A percentile compares a stretch with the other conserved stretches of the same genome.
Conservation (phyloP, 352 stramenopile genomes). For the Phytophthora colocasiae region DNA sequence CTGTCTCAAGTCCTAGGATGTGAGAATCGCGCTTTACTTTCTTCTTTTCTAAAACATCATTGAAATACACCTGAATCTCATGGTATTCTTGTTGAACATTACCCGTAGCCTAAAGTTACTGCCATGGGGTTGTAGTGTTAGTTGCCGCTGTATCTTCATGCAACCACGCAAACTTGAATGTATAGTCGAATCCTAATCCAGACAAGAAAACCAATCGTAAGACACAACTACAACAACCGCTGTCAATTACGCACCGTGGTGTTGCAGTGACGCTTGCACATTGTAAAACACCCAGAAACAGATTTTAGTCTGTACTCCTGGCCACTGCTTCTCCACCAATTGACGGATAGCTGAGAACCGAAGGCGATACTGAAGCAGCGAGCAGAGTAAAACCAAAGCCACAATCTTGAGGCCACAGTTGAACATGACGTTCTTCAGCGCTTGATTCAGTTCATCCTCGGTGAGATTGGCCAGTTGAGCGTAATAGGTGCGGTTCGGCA, state of each 20-base stretch:
- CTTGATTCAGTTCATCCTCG: slow-evolving; percentile 17
- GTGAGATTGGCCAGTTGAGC: slow-evolving; percentile 24
- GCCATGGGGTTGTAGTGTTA: slow-evolving; percentile 4
- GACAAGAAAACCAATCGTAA: not conserved
- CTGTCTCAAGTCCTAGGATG: not conserved
- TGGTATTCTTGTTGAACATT: no score
- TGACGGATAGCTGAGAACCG: slow-evolving; percentile 32
- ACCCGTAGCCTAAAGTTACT: not conserved
- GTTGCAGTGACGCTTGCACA: slow-evolving; percentile 32
- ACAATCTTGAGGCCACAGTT: slow-evolving; percentile 31
- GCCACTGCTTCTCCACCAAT: slow-evolving; percentile 40
- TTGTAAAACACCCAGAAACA: slow-evolving; percentile 47
- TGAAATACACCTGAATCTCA: not conserved
- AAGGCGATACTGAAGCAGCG: slow-evolving; percentile 9
- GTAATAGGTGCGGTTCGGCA: slow-evolving; percentile 38
- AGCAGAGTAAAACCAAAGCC: slow-evolving; percentile 16
- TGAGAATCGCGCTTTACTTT: not conserved
- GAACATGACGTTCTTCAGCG: slow-evolving; percentile 24
- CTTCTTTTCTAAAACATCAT: not conserved
- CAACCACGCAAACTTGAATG: slow-evolving; percentile 17
- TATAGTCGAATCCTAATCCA: slow-evolving; percentile 19
- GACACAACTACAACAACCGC: not conserved
- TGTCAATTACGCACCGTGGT: slow-evolving; percentile 30
- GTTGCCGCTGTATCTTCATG: not conserved
- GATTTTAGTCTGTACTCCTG: slow-evolving; percentile 39